These are phyloP conservation scores for Zizania latifolia DNA, from an alignment of 176 grass and related monocot genomes.

Conservation along the genomic window DNA sequence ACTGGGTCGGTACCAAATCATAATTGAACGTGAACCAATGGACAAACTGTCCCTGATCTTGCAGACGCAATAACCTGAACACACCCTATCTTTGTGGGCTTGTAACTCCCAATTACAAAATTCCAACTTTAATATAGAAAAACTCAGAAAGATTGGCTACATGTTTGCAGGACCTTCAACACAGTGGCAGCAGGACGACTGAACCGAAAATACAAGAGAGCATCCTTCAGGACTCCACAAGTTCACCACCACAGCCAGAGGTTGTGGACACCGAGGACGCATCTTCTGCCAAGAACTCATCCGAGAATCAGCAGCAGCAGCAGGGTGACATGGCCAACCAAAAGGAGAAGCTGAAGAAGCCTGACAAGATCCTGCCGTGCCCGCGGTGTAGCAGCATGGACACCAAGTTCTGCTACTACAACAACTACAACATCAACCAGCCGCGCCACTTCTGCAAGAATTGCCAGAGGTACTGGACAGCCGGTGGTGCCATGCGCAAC, in stretches of 20 bases:
- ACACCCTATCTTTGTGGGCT: neutral
- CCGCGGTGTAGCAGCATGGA: conserved; percentile 87
- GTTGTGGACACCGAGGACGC: conserved; percentile 31
- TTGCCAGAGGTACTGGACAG: conserved; percentile 99
- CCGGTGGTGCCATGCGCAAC: conserved; percentile 89
- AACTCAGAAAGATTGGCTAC: conserved; percentile 23
- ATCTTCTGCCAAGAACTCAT: conserved; percentile 27
- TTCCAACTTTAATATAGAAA: neutral
- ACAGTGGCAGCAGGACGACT: conserved; percentile 25
- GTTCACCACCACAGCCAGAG: conserved; percentile 26
- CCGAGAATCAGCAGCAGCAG: conserved; percentile 30
- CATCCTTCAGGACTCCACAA: conserved; percentile 32
- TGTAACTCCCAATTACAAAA: neutral
- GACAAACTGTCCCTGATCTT: too few species aligned
- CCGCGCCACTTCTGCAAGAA: conserved; percentile 98
- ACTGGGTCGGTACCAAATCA: too few species aligned
- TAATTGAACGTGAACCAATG: too few species aligned
- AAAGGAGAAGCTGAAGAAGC: conserved; percentile 74
- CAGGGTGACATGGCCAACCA: conserved; percentile 29
- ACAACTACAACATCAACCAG: conserved; percentile 98
- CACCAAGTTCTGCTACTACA: conserved; percentile 99
- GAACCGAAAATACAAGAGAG: conserved; percentile 22
- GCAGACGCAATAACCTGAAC: too few species aligned
- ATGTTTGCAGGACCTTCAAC: conserved; percentile 38
- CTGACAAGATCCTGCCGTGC: conserved; percentile 83